Base-by-base conservation (phyloP, 345 rosid genomes). In the Brassica cretica region DNA sequence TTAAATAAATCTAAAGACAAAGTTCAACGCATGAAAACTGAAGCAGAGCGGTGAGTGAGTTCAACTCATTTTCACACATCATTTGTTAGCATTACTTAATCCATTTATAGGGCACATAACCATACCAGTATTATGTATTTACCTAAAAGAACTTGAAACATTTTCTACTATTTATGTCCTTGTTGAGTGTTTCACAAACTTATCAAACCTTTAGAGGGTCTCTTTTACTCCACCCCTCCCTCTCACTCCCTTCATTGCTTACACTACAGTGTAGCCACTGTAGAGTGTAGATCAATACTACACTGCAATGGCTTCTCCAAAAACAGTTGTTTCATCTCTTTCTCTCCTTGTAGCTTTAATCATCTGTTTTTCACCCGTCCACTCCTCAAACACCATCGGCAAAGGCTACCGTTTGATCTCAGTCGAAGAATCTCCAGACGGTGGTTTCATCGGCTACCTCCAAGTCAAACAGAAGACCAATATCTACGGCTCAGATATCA, bases 341-440 rank as follows among this genome's bases (percentile, higher is more conserved):
- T 30, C 72, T 56, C 69, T 82, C 69, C 61, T 87, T 16, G 72
- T 89, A 0, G 16, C 81, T 68, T 55, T 87, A 30, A 2, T 87
- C 53, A 65, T 76, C 56, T 83, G 87, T 66, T 24, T 80, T 74
- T 76, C 46, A 59, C 82, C 84, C 16, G 82, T 55, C 16, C 63
- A 62, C n/a, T 82, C 82, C 0, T 51, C 85, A 71, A 80, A 65
- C 27, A 21, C 76, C 79, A 88, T 93, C 76, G 99, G 98, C 73
- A 35, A 84, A 16, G 99, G 99, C 73, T 93, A 96, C 88, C 89
- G 97, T 82, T 80, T 96, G 58, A 80, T 93, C 82, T 89, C 96
- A 39, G 39, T 90, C 53, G 88, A 89, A 76, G 97, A 93, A 78
- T 83, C 93, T 49, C 83, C 87, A 4, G 95, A 88, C 11, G 97